Evolutionary conservation across 1,284 basidiomycete genomes (phyloP), one percentile per base, ranked within the genome.

Genomic region (Naganishia sp.): DNA sequence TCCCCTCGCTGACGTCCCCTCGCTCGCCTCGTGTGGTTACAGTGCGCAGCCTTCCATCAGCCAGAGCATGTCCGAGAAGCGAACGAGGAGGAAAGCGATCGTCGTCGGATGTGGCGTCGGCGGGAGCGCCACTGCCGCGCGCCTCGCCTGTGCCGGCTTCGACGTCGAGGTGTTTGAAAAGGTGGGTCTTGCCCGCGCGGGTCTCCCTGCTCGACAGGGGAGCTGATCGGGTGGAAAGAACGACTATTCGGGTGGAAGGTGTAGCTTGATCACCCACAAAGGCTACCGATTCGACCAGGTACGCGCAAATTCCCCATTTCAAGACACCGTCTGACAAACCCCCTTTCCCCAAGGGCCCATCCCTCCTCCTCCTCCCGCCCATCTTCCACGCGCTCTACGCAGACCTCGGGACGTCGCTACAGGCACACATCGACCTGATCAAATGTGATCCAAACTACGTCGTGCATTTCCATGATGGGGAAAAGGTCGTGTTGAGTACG

Each of bases 311-410:
- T 70, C 10, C 33, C 42, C 21, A 39, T 54, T 7, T 21, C 15
- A 36, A 48, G 2, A 43, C 11, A 21, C n/a, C 45, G 68, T 65
- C 36, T 70, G 76, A 55, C 79, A 78, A 72, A 15, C 46, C 11
- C 48, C 59, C 75, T 0, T 21, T 21, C 78, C 63, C 28, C 4
- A 75, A 81, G 72, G 80, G 80, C n/a, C 82, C 82, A 7, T 82
- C 80, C 15, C 77, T 83, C 33, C 78, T 82, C 63, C 79, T 84
- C 59, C 78, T 84, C 63, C 82, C 82, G 2, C 78, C 81, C 44
- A 73, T 84, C 28, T 83, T 84, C 69, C 75, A 79, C 39, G 74
- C 81, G 44, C 78, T 82, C 25, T 84, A 82, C 73, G 65, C 71
- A 36, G 82, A 83, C 57, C 76, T 84, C 33, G 82, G 79, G 0